Conservation (phyloP, 179 eudicot genomes). For the Corrigiola litoralis region DNA sequence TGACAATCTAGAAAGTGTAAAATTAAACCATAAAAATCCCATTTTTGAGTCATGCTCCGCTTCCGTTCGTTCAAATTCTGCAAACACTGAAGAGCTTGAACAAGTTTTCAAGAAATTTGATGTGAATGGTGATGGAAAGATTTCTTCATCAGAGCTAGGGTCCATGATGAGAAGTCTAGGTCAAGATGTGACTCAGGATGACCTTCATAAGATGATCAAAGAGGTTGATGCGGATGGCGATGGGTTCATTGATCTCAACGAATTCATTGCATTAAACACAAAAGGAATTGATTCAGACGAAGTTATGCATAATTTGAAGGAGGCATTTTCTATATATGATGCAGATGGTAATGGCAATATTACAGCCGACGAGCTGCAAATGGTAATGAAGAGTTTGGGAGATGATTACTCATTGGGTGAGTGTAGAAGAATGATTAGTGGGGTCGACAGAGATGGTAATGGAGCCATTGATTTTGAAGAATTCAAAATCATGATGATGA, state of each 20-base stretch:
- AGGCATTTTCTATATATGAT: constrained; percentile 64
- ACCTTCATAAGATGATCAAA: constrained; percentile 33
- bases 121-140: constrained; percentile 59
- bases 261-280: constrained; percentile 52
- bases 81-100: constrained; percentile 32
- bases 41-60: neutral
- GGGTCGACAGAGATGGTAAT: constrained; percentile 64
- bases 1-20: neutral
- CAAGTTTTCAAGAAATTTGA: constrained; percentile 64
- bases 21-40: neutral
- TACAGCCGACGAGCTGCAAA: constrained; percentile 53
- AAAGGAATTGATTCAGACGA: constrained; percentile 45
- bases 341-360: constrained; percentile 53
- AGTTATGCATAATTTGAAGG: constrained; percentile 29
- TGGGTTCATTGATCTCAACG: constrained; percentile 47
- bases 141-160: constrained; percentile 45
- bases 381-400: constrained; percentile 61
- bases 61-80: constrained; percentile 14
- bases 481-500: constrained; percentile 64
- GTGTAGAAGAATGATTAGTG: constrained; percentile 56
- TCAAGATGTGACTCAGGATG: constrained; percentile 34
- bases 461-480: constrained; percentile 67
- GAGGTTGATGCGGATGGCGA: constrained; percentile 62
- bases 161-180: constrained; percentile 47
- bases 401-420: constrained; percentile 53